Base-by-base conservation (phyloP, 495 filamentous ascomycete genomes). In the Hyphodiscus hymeniophilus region DNA sequence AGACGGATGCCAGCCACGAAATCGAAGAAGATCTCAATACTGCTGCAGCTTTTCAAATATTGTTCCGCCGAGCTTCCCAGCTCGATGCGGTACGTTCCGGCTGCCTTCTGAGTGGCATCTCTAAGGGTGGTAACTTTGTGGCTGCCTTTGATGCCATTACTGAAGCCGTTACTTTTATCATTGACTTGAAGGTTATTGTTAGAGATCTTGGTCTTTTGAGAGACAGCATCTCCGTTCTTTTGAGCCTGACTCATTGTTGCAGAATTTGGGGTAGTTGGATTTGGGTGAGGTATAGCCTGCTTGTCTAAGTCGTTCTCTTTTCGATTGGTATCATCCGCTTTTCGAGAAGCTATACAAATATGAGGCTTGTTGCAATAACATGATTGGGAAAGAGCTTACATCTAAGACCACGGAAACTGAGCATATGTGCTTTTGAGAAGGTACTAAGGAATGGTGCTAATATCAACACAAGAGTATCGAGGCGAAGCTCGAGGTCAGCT, bases 1-100 rank as follows among this genome's bases (percentile, higher is more conserved):
- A 38, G 45, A 39, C 36, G 36, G 5, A 48, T 39, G 28, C 45
- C 45, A 30, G 45, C 34, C 6, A 48, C 35, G 20, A 28, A 45
- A 34, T 45, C 42, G 35, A 45, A 45, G 15, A 45, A 45, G 11
- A 3, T 12, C 5, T 45, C 42, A 8, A 45, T 30, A 11, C 26
- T 16, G 1, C 8, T 13, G 30, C 42, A 45, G 42, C 42, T 45
- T 24, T 35, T 45, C 5, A 45, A 26, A 30, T 33, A 45, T 18
- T 45, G 15, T 3, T 45, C n/a, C 30, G 42, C 30, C 7, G 24
- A 34, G 7, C 26, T 16, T 11, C 42, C 42, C 13, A 45, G 42
- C 28, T 45, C 42, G n/a, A 30, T 15, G n/a, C 16, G 42, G 28
- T 45, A 45, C 2, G 21, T 32, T 3, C 7, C 28, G 16, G 17